Percentiles rank a stretch among this genome's conserved stretches.
Evolutionary conservation across 75 land plant genomes (phyloP).

Genomic region (Pseudotsuga menziesii): DNA sequence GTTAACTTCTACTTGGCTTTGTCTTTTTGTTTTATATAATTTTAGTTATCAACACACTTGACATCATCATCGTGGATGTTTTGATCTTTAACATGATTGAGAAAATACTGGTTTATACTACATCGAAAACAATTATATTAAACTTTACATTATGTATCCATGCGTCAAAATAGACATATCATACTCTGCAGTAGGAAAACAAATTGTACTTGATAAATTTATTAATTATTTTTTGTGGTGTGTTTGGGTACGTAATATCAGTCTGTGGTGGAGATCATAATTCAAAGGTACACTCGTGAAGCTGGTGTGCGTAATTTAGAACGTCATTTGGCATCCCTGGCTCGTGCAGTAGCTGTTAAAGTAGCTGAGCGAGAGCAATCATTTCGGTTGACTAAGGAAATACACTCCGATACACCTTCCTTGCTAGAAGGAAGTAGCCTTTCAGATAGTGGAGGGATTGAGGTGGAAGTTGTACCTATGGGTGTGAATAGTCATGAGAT

Average conservation of each 20-base stretch:
- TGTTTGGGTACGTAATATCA: conserved; percentile 13
- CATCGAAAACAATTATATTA: no score
- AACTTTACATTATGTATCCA: no score
- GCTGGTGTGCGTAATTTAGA: conserved; percentile 96
- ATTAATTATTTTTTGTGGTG: background rate
- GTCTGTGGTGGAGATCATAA: conserved; percentile 87
- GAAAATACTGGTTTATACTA: no score
- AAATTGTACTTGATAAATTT: no score
- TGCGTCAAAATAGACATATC: no score
- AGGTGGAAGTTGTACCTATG: conserved; percentile 91
- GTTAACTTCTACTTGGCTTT: background rate
- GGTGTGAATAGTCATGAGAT: conserved; percentile 65
- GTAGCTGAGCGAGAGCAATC: conserved; percentile 73
- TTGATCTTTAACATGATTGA: background rate
- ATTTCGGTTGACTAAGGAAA: conserved; percentile 39
- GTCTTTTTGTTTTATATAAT: background rate
- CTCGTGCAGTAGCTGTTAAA: conserved; percentile 94
- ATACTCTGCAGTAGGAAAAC: no score
- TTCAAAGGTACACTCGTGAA: conserved; percentile 88
- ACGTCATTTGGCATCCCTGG: conserved; percentile 91
- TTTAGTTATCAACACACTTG: background rate
- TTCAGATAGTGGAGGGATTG: conserved; percentile 80
- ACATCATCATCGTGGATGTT: background rate
- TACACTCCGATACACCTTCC: conserved; percentile 47
- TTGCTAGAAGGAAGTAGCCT: conserved; percentile 59